Evolutionary conservation across 768 basidiomycete genomes (phyloP).

Genomic region (Lactifluus volemus): DNA sequence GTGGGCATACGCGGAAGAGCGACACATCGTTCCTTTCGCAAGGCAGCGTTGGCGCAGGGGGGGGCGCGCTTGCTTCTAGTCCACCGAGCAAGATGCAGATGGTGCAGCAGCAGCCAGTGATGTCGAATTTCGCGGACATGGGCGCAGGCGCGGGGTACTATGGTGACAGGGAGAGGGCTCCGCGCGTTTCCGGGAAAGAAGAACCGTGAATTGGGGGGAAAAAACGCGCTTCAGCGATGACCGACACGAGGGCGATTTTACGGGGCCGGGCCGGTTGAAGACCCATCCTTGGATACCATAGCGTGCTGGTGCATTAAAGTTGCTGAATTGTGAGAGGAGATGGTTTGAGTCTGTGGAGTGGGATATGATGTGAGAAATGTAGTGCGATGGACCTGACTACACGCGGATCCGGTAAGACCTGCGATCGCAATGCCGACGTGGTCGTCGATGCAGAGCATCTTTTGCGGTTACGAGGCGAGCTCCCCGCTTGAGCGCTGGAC

Average conservation of each 20-base stretch:
- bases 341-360: background rate
- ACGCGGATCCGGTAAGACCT: constrained; percentile 94
- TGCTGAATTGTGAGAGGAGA: constrained; percentile 39
- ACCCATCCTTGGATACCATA: constrained; percentile 90
- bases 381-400: constrained; percentile 68
- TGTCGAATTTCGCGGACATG: too few species aligned
- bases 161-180: background rate
- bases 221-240: constrained; percentile 88
- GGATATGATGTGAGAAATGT: background rate
- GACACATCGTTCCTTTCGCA: background rate
- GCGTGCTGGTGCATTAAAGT: constrained; percentile 99
- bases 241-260: constrained; percentile 85
- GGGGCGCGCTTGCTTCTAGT: background rate
- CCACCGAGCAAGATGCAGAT: background rate
- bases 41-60: too few species aligned
- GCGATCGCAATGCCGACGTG: constrained; percentile 99
- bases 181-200: too few species aligned
- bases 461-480: constrained; percentile 98
- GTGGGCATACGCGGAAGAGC: background rate
- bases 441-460: constrained; percentile 99
- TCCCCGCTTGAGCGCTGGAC: constrained; percentile 91
- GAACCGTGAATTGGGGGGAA: background rate
- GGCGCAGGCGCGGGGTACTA: background rate
- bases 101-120: background rate
- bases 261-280: constrained; percentile 91